These are phyloP conservation scores for Nothophoma quercina DNA, from an alignment of 2,329 filamentous ascomycete species.

Conservation along the genomic window DNA sequence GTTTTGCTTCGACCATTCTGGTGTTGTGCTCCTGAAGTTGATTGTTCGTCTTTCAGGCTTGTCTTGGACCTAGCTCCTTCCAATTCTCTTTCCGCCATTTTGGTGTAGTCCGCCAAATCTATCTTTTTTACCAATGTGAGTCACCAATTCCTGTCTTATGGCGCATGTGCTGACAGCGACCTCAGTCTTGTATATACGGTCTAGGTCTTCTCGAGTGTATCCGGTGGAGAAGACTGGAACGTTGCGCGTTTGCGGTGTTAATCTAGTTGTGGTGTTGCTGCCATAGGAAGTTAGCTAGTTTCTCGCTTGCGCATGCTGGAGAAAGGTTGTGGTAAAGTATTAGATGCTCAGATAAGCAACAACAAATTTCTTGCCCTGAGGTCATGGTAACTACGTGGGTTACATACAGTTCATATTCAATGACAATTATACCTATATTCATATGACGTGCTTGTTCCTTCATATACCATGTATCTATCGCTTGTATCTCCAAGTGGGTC, in stretches of 20 bases:
- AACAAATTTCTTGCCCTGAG: no score
- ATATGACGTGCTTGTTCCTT: no score
- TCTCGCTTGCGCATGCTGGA: constrained; percentile 13
- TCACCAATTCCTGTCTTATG: neutral
- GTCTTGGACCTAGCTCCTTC: neutral
- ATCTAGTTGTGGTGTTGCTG: constrained; percentile 1
- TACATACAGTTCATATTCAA: no score
- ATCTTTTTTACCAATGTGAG: constrained; percentile 13
- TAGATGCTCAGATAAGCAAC: no score
- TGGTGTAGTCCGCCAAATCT: neutral
- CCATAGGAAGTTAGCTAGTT: constrained; percentile 7
- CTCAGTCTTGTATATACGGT: neutral
- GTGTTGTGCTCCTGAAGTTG: neutral
- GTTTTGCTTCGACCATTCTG: neutral
- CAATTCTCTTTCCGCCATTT: constrained; percentile 2
- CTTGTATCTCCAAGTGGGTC: neutral
- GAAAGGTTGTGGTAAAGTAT: no score
- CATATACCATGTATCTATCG: constrained; percentile 2
- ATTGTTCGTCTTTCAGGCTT: neutral
- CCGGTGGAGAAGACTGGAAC: no score
- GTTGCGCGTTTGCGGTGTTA: neutral
- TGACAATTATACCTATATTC: no score
- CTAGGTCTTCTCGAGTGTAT: neutral
- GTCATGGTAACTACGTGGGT: no score
- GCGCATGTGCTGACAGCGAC: no score